Evolutionary conservation across 768 basidiomycete genomes (phyloP).

Genomic region (Mycena alexandri): DNA sequence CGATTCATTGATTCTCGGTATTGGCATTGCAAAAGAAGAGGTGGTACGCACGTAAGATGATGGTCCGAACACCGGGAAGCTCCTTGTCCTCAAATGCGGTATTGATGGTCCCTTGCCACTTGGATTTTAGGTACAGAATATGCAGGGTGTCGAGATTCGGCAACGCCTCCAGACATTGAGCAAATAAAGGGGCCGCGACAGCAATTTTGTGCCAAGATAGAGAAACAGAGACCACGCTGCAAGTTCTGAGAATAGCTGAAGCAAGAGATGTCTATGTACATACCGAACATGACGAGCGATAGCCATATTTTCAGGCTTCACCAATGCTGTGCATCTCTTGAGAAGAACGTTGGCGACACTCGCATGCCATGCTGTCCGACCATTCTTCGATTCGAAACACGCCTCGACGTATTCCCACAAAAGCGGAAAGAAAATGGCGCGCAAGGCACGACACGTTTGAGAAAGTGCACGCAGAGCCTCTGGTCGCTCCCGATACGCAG

Average conservation of each 20-base stretch:
- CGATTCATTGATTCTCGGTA: neutral
- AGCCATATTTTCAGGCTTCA: slow-evolving; percentile 34
- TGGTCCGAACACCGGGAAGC: slow-evolving; percentile 1
- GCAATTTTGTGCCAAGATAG: slow-evolving; percentile 11
- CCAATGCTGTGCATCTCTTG: slow-evolving; percentile 42
- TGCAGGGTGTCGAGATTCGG: slow-evolving; percentile 27
- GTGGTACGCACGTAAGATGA: slow-evolving; percentile 17
- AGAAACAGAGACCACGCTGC: slow-evolving; percentile 20
- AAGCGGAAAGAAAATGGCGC: slow-evolving; percentile 45
- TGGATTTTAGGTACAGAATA: slow-evolving; percentile 8
- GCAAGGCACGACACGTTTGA: slow-evolving; percentile 48
- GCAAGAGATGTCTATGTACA: neutral
- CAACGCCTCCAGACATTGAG: slow-evolving; percentile 18
- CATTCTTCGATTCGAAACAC: slow-evolving; percentile 38
- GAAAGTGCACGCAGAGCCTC: slow-evolving; percentile 49
- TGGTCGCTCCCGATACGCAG: slow-evolving; percentile 42
- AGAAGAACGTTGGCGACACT: slow-evolving; percentile 41
- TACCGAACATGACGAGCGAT: slow-evolving; percentile 45
- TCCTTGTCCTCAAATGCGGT: slow-evolving; percentile 2
- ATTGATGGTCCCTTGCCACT: neutral
- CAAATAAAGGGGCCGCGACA: slow-evolving; percentile 6
- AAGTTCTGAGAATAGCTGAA: neutral
- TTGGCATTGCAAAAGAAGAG: neutral
- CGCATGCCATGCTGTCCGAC: slow-evolving; percentile 42
- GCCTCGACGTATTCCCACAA: slow-evolving; percentile 50